phyloP scores from a whole-genome alignment of 140 eudicot genomes.

The Anethum foeniculum region DNA sequence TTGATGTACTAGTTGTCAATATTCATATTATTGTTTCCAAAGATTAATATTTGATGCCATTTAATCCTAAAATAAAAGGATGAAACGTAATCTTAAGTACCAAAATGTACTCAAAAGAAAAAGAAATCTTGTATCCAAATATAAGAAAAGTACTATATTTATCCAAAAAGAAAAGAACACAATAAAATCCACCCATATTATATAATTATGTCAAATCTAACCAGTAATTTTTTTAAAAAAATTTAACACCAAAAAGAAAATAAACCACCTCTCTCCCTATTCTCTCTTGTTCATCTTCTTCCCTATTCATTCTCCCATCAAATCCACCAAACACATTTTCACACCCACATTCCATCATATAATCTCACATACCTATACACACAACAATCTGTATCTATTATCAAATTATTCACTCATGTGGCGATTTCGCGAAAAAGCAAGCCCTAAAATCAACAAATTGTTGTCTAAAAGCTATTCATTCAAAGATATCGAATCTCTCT shows the following conservation, averaged over 20 bases:
- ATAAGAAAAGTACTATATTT: neutral
- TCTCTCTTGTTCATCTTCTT: neutral
- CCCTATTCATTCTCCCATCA: neutral
- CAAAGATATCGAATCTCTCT: constrained; percentile 43
- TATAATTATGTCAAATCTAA: neutral
- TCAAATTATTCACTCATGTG: constrained; percentile 27
- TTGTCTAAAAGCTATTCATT: constrained; percentile 26
- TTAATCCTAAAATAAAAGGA: too few species aligned
- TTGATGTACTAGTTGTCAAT: too few species aligned
- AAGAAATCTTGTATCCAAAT: neutral
- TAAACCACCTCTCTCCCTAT: neutral
- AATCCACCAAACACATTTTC: neutral
- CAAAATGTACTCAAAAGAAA: neutral
- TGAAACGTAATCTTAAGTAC: too few species aligned
- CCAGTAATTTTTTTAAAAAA: neutral
- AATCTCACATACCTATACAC: neutral
- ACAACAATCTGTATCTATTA: neutral
- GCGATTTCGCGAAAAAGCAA: constrained; percentile 33
- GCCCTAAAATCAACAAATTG: constrained; percentile 15
- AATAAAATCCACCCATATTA: neutral
- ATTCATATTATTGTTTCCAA: too few species aligned
- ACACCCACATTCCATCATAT: neutral
- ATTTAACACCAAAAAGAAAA: neutral
- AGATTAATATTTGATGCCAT: too few species aligned
- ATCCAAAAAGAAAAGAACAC: neutral